phyloP scores from a whole-genome alignment of 2,329 filamentous ascomycete species.

The Blastomyces parvus region DNA sequence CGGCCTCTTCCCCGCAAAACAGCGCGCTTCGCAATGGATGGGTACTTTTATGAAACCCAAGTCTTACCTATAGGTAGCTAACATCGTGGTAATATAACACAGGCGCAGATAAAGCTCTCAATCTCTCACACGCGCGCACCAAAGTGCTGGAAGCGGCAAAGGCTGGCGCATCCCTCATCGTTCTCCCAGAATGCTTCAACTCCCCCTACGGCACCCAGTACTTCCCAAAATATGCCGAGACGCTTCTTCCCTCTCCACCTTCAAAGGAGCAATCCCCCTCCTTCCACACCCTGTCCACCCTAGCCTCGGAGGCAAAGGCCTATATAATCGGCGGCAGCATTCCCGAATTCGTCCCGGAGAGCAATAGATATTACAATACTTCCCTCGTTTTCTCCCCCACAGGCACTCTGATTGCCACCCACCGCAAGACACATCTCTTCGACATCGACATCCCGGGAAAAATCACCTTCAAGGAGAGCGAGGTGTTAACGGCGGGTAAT shows the following conservation, averaged over 20 bases:
- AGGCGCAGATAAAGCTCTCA: constrained; percentile 72
- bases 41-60: background rate
- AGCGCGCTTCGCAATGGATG: background rate
- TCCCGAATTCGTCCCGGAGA: constrained; percentile 61
- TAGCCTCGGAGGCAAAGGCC: constrained; percentile 67
- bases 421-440: constrained; percentile 92
- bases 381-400: constrained; percentile 69
- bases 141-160: constrained; percentile 75
- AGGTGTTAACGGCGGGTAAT: constrained; percentile 77
- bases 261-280: constrained; percentile 62
- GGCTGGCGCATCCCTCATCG: constrained; percentile 71
- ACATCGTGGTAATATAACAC: background rate
- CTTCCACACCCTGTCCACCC: constrained; percentile 70
- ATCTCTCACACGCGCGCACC: constrained; percentile 68
- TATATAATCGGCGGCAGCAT: constrained; percentile 90
- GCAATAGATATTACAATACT: constrained; percentile 81
- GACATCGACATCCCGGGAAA: constrained; percentile 96
- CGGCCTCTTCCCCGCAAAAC: constrained; percentile 19
- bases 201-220: constrained; percentile 86
- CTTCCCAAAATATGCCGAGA: constrained; percentile 89
- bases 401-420: constrained; percentile 71
- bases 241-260: constrained; percentile 68
- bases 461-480: constrained; percentile 83
- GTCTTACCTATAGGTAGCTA: background rate
- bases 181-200: constrained; percentile 98